A percentile compares a stretch with the other conserved stretches of the same genome.
Evolutionary conservation across 2,329 filamentous ascomycete species (phyloP).

Genomic region (Botrytis cinerea): DNA sequence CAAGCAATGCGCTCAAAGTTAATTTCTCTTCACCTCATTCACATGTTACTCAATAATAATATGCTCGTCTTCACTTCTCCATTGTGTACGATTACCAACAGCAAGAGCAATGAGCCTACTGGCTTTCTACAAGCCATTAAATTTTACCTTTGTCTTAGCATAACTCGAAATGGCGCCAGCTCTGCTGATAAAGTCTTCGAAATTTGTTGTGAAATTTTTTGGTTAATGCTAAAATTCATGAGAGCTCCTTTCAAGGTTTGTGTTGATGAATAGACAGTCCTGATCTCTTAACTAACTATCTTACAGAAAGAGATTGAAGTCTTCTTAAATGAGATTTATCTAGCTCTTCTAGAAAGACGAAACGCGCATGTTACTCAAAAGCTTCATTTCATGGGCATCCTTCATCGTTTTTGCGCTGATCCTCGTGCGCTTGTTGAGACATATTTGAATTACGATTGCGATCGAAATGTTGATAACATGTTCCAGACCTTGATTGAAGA

Average conservation of each 20-base stretch:
- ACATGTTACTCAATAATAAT: conserved; percentile 93
- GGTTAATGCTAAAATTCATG: conserved; percentile 94
- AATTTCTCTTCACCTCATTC: conserved; percentile 91
- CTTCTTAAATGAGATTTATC: conserved; percentile 95
- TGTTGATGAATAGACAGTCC: conserved; percentile 22
- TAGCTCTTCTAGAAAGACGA: conserved; percentile 85
- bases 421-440: conserved; percentile 88
- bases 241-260: conserved; percentile 86
- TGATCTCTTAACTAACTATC: conserved; percentile 22
- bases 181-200: conserved; percentile 91
- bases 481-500: conserved; percentile 96
- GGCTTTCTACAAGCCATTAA: conserved; percentile 93
- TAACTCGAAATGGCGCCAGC: conserved; percentile 93
- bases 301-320: conserved; percentile 91
- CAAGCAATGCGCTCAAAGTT: conserved; percentile 98
- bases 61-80: conserved; percentile 88
- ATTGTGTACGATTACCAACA: conserved; percentile 87
- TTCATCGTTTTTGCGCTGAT: conserved; percentile 82
- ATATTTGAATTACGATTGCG: conserved; percentile 98
- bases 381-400: conserved; percentile 82
- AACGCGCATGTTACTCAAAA: conserved; percentile 89
- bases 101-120: conserved; percentile 83
- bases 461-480: conserved; percentile 93
- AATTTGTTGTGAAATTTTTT: conserved; percentile 95
- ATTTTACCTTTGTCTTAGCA: conserved; percentile 91